These are phyloP conservation scores for Botrytis fabae DNA, from an alignment of 2,329 filamentous ascomycete species.

Conservation along the genomic window DNA sequence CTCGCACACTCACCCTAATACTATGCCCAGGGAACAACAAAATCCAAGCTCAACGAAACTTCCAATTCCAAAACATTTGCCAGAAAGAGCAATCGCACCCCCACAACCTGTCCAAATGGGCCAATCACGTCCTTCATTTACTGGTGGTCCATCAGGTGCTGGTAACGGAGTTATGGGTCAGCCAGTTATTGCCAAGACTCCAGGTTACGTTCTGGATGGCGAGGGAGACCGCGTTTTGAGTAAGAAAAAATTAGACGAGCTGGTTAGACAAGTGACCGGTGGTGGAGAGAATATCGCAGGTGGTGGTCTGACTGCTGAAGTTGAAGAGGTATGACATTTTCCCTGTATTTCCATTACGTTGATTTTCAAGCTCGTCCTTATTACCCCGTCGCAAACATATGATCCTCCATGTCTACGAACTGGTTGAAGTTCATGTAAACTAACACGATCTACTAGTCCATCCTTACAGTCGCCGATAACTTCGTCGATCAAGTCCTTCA, in stretches of 20 bases:
- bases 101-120: slow-evolving; percentile 75
- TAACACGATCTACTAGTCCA: slow-evolving; percentile 57
- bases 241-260: slow-evolving; percentile 95
- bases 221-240: slow-evolving; percentile 92
- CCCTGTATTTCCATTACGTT: slow-evolving; percentile 9
- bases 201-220: slow-evolving; percentile 82
- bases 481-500: slow-evolving; percentile 92
- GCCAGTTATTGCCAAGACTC: slow-evolving; percentile 78
- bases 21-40: slow-evolving; percentile 34
- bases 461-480: slow-evolving; percentile 86
- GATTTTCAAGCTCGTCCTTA: slow-evolving; percentile 16
- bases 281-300: slow-evolving; percentile 71
- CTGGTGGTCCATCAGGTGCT: slow-evolving; percentile 71
- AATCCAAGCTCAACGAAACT: slow-evolving; percentile 39
- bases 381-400: not conserved
- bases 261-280: slow-evolving; percentile 91
- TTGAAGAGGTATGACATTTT: slow-evolving; percentile 75
- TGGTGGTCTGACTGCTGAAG: slow-evolving; percentile 79
- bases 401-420: not conserved
- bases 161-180: slow-evolving; percentile 83
- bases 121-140: slow-evolving; percentile 76
- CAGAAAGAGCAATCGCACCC: slow-evolving; percentile 63
- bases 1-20: slow-evolving; percentile 33
- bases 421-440: not conserved
- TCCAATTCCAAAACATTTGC: slow-evolving; percentile 65